Base-by-base conservation (phyloP, 2,329 filamentous ascomycete genomes). In the Gaeumannomyces tritici region DNA sequence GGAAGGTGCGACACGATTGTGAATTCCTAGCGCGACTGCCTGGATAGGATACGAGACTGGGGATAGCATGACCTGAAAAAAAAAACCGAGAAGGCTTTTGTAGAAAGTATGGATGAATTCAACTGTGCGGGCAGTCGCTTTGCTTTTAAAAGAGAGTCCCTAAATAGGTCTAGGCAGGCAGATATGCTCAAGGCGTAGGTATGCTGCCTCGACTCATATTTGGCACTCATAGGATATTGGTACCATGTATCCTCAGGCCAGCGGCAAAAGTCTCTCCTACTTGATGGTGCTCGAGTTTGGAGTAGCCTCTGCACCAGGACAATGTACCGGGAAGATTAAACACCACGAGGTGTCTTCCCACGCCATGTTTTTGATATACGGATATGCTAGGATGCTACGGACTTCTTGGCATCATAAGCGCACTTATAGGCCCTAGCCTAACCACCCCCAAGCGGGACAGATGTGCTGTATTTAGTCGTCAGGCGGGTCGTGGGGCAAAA, bases 401-500 rank as follows among this genome's bases (percentile, higher is more conserved):
- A 24, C 9, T 47, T 9, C 42, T 51, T 24, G n/a, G 42, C 7
- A n/a, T 24, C 42, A n/a, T 11, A 51, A 51, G 24, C 13, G 18
- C 42, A 51, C 42, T 51, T 51, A n/a, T 9, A 51, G 42, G 21
- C 42, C 42, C 21, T 42, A 2, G 18, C 42, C 42, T n/a, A 13
- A 51, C 2, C 42, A 11, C 9, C 21, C n/a, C 18, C 42, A 24
- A 24, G 21, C 9, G n/a, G 21, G 21, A 11, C 8, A 24, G 42
- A 8, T n/a, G 18, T 51, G 18, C 21, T 24, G 18, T 51, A 15
- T 57, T 55, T 58, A 54, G 28, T 55, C 55, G 6, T 55, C 26
- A 13, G 59, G 62, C 28, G 87, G 85, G 70, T 92, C 86, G 72
- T 96, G 92, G 3, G 95, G 95, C 65, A 99, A 76, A 74, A 99